Percentiles rank a stretch among this genome's conserved stretches.
Evolutionary conservation across 768 basidiomycete species (phyloP).

Genomic region (Boletus rubroflammeus): DNA sequence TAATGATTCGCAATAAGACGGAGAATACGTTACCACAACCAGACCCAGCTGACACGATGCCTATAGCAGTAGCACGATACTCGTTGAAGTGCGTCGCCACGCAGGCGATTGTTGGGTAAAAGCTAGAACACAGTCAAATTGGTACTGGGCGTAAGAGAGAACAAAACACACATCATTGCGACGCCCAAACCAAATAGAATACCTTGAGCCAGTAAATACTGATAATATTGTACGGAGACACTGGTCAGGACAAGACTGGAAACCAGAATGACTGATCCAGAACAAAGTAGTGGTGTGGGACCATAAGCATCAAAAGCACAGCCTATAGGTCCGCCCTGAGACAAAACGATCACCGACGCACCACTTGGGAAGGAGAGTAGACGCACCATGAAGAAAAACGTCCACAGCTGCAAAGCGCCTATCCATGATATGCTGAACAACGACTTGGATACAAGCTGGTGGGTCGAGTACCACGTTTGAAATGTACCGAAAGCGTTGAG

Average conservation of each 20-base stretch:
- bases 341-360: slow-evolving; percentile 1
- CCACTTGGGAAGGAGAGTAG: neutral
- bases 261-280: slow-evolving; percentile 47
- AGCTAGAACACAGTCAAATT: slow-evolving; percentile 38
- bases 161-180: slow-evolving; percentile 52
- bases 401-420: slow-evolving; percentile 64
- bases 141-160: neutral
- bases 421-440: slow-evolving; percentile 68
- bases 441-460: slow-evolving; percentile 50
- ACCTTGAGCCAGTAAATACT: slow-evolving; percentile 62
- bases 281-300: slow-evolving; percentile 48
- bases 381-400: slow-evolving; percentile 66
- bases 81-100: slow-evolving; percentile 62
- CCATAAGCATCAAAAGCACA: slow-evolving; percentile 58
- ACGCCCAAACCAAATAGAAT: slow-evolving; percentile 63
- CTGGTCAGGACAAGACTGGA: slow-evolving; percentile 60
- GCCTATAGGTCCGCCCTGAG: slow-evolving; percentile 60
- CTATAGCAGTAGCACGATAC: slow-evolving; percentile 68
- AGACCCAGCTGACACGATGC: slow-evolving; percentile 68
- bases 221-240: slow-evolving; percentile 52
- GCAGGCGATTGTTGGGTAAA: slow-evolving; percentile 66
- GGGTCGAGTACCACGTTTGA: slow-evolving; percentile 60
- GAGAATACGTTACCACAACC: slow-evolving; percentile 44
- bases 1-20: slow-evolving; percentile 15
- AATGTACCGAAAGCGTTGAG: slow-evolving; percentile 72